These are phyloP conservation scores for Wickerhamomyces bisporus DNA, from an alignment of 805 yeast genomes.

Conservation along the genomic window DNA sequence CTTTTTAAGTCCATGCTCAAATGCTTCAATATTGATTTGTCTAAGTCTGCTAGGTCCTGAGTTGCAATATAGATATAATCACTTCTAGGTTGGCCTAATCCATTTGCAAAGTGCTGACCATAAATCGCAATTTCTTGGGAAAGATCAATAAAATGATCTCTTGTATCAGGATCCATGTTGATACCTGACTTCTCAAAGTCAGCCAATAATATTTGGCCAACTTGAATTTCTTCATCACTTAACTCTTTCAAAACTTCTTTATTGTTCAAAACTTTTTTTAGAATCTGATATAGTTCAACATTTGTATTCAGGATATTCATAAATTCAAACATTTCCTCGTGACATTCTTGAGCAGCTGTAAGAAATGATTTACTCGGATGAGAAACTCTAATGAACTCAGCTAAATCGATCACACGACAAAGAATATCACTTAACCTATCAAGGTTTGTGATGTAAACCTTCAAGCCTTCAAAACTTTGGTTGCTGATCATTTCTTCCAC, in stretches of 20 bases:
- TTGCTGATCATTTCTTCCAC: conserved; percentile 51
- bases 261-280: conserved; percentile 49
- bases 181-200: conserved; percentile 93
- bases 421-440: conserved; percentile 84
- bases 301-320: conserved; percentile 92
- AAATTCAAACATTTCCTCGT: conserved; percentile 83
- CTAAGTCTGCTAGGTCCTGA: conserved; percentile 17
- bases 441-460: conserved; percentile 53
- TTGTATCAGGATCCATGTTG: conserved; percentile 58
- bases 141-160: conserved; percentile 66
- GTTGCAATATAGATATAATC: conserved; percentile 18
- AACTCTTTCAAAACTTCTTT: conserved; percentile 30
- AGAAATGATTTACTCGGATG: conserved; percentile 75
- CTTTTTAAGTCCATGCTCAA: conserved; percentile 34
- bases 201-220: conserved; percentile 70
- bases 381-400: conserved; percentile 84
- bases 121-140: conserved; percentile 76
- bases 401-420: conserved; percentile 89
- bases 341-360: conserved; percentile 80
- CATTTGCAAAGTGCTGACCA: conserved; percentile 66
- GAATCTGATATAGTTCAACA: conserved; percentile 56
- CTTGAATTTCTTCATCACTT: conserved; percentile 72
- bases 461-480: conserved; percentile 37
- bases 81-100: conserved; percentile 15
- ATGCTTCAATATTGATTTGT: conserved; percentile 21